phyloP scores from a whole-genome alignment of 2,329 filamentous ascomycete genomes.

The Nemania sp. region DNA sequence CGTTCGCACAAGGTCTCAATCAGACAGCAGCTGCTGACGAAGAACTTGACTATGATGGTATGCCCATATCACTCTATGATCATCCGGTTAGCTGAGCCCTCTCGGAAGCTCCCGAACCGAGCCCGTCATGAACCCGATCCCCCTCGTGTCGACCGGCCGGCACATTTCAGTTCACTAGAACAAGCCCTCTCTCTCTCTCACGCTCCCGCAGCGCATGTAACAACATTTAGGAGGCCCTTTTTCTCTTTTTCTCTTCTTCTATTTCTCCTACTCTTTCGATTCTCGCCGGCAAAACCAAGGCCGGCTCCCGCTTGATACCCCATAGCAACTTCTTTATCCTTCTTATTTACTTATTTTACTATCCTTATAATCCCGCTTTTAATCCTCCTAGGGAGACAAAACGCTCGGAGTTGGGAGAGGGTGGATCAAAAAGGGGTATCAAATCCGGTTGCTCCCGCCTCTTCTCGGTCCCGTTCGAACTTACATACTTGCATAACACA shows the following conservation, averaged over 20 bases:
- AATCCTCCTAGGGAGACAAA: background rate
- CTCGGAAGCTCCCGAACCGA: background rate
- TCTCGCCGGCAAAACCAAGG: slow-evolving; percentile 6
- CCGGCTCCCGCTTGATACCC: slow-evolving; percentile 21
- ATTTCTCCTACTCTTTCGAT: slow-evolving; percentile 6
- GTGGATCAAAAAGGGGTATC: slow-evolving; percentile 2
- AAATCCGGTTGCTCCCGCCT: background rate
- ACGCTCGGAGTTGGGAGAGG: slow-evolving; percentile 3
- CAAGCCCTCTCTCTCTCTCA: background rate
- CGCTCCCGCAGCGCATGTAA: slow-evolving; percentile 2
- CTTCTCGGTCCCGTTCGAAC: background rate
- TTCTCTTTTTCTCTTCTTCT: background rate
- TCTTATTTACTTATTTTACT: too few relatives aligned
- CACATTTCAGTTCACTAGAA: background rate
- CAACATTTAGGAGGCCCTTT: background rate
- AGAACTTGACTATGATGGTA: slow-evolving; percentile 30
- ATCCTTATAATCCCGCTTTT: background rate
- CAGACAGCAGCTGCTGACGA: slow-evolving; percentile 12
- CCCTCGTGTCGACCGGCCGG: background rate
- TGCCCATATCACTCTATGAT: slow-evolving; percentile 29
- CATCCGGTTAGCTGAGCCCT: slow-evolving; percentile 11
- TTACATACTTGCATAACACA: background rate
- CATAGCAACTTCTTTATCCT: slow-evolving; percentile 13
- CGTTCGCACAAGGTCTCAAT: slow-evolving; percentile 10
- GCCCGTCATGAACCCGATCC: background rate